A percentile compares a stretch with the other conserved stretches of the same genome.
phyloP scores from a whole-genome alignment of 2,329 filamentous ascomycete genomes.

The Eurotiales sp. region DNA sequence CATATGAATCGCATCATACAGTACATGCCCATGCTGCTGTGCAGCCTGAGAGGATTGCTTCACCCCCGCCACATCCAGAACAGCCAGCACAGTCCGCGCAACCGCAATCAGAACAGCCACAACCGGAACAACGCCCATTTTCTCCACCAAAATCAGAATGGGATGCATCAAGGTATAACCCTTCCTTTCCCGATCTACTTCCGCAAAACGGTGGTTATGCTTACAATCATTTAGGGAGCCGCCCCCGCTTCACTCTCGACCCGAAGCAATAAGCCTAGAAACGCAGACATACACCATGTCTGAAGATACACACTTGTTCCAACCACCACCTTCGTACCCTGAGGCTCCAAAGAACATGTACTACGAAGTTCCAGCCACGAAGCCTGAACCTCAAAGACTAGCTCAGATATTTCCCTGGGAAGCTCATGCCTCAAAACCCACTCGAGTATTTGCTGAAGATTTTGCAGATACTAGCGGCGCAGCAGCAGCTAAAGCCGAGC shows the following conservation, averaged over 20 bases:
- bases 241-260: conserved; percentile 63
- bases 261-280: conserved; percentile 83
- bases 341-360: conserved; percentile 85
- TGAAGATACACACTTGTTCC: conserved; percentile 67
- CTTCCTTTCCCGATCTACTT: conserved; percentile 4
- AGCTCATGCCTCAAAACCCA: conserved; percentile 57
- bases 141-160: conserved; percentile 58
- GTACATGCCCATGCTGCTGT: neutral
- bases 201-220: conserved; percentile 18
- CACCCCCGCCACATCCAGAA: conserved; percentile 11
- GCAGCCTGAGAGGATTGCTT: conserved; percentile 21
- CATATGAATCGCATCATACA: conserved; percentile 1
- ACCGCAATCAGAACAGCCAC: conserved; percentile 9
- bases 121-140: conserved; percentile 42
- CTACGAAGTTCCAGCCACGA: conserved; percentile 66
- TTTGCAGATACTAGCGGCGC: conserved; percentile 16
- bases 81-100: no score
- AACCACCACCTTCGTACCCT: conserved; percentile 72
- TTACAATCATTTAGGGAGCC: conserved; percentile 48
- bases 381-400: conserved; percentile 58
- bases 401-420: conserved; percentile 92
- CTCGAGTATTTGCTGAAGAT: conserved; percentile 45
- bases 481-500: neutral
- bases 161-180: conserved; percentile 58
- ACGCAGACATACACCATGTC: conserved; percentile 79